These are phyloP conservation scores for Cucumis melo DNA, from an alignment of 306 rosid genomes.

Conservation along the genomic window DNA sequence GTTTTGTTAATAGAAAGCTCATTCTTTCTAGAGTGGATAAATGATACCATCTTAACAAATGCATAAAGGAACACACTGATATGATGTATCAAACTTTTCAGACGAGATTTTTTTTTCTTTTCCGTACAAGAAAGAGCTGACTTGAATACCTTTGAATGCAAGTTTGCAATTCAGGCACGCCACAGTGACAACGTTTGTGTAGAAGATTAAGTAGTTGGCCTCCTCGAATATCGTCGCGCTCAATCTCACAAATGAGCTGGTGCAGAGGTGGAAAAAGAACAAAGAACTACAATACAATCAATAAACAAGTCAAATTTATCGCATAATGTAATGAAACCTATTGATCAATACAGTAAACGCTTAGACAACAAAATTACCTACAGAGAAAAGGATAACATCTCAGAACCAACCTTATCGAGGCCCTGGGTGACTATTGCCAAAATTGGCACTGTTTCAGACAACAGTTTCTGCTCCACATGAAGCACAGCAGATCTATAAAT, in stretches of 20 bases:
- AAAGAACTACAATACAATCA: constrained; percentile 42
- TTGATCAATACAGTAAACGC: not conserved
- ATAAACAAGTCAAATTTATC: not conserved
- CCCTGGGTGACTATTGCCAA: constrained; percentile 86
- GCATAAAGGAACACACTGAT: not conserved
- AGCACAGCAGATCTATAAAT: constrained; percentile 74
- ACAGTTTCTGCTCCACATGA: constrained; percentile 71
- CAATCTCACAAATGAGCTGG: constrained; percentile 72
- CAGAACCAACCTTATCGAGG: constrained; percentile 57
- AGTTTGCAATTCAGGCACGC: constrained; percentile 92
- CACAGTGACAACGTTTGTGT: constrained; percentile 85
- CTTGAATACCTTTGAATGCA: constrained; percentile 70
- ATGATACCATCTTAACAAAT: not conserved
- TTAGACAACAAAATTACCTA: not conserved
- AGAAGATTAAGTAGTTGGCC: constrained; percentile 86
- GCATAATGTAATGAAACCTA: not conserved
- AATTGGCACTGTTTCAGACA: constrained; percentile 73
- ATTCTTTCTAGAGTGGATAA: not conserved
- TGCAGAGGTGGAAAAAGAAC: constrained; percentile 75
- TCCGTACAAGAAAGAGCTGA: constrained; percentile 1
- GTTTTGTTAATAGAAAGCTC: not conserved
- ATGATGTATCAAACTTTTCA: not conserved
- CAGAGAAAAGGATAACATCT: not conserved
- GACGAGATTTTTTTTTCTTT: not conserved
- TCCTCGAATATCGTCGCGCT: constrained; percentile 69